Evolutionary conservation across 2,329 filamentous ascomycete species (phyloP).

Genomic region (Aspergillus eucalypticola): DNA sequence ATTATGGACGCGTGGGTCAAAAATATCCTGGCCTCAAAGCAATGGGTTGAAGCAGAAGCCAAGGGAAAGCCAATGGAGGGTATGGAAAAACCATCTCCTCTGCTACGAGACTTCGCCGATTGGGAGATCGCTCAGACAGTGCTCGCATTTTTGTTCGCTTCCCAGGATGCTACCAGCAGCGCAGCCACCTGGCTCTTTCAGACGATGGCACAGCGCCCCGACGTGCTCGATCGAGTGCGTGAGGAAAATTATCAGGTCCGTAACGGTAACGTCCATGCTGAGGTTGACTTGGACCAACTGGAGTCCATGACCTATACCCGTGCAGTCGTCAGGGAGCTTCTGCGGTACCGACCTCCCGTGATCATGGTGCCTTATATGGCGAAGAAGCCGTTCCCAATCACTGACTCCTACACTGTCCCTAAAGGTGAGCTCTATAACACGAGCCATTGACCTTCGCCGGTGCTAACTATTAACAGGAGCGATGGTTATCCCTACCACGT

Average conservation of each 20-base stretch:
- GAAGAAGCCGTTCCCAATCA: conserved; percentile 51
- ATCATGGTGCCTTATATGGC: conserved; percentile 58
- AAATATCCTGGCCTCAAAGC: conserved; percentile 76
- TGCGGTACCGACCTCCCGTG: conserved; percentile 55
- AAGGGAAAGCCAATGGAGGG: conserved; percentile 59
- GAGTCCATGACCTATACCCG: conserved; percentile 55
- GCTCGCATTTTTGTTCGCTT: conserved; percentile 57
- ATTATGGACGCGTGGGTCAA: conserved; percentile 89
- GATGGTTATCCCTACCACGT: conserved; percentile 51
- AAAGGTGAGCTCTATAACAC: conserved; percentile 47
- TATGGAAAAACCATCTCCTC: conserved; percentile 47
- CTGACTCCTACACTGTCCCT: conserved; percentile 51
- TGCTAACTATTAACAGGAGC: neutral
- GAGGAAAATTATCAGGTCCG: conserved; percentile 51
- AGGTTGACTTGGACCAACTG: neutral
- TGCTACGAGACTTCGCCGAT: conserved; percentile 55
- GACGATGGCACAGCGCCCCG: conserved; percentile 53
- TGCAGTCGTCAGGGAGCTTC: conserved; percentile 56
- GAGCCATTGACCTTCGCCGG: neutral
- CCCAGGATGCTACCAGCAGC: conserved; percentile 56
- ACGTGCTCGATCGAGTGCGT: conserved; percentile 49
- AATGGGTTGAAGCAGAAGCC: conserved; percentile 70
- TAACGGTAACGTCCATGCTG: conserved; percentile 49
- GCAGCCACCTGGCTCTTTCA: conserved; percentile 58
- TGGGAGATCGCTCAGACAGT: conserved; percentile 53